Percentiles rank a stretch among this genome's conserved stretches.
phyloP scores from a whole-genome alignment of 2,329 filamentous ascomycete species.

The Blastomyces parvus region DNA sequence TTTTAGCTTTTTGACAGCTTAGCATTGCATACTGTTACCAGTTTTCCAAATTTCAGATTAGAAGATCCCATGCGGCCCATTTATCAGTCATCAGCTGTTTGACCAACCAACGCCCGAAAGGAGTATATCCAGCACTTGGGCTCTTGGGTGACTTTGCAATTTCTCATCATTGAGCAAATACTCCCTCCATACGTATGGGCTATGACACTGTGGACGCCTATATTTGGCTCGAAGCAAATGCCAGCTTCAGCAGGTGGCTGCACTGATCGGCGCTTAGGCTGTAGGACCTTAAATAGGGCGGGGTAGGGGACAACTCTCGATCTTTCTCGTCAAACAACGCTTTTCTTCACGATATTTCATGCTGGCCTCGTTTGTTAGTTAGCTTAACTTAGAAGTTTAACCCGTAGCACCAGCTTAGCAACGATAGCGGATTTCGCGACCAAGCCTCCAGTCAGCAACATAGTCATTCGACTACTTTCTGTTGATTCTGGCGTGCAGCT shows the following conservation, averaged over 20 bases:
- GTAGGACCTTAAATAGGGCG: too few species aligned
- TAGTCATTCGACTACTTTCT: too few species aligned
- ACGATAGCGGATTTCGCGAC: too few species aligned
- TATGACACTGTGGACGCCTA: not conserved
- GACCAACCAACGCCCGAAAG: not conserved
- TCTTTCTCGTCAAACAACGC: not conserved
- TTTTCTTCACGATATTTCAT: too few species aligned
- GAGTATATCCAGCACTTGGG: not conserved
- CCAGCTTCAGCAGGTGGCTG: not conserved
- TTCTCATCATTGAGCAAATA: not conserved
- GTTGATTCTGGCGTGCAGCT: too few species aligned
- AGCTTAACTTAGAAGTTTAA: too few species aligned
- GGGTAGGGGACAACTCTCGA: too few species aligned
- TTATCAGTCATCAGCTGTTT: not conserved
- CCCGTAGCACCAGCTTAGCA: too few species aligned
- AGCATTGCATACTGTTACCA: not conserved
- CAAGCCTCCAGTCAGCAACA: too few species aligned
- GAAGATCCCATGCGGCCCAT: conserved; percentile 4
- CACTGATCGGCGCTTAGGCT: not conserved
- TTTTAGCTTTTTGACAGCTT: not conserved
- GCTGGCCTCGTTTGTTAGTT: too few species aligned
- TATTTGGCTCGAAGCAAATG: not conserved
- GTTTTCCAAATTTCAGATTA: not conserved
- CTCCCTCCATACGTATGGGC: not conserved
- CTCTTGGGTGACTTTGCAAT: not conserved